These are phyloP conservation scores for Neurospora hispaniola DNA, from an alignment of 495 filamentous ascomycete genomes.

Conservation along the genomic window DNA sequence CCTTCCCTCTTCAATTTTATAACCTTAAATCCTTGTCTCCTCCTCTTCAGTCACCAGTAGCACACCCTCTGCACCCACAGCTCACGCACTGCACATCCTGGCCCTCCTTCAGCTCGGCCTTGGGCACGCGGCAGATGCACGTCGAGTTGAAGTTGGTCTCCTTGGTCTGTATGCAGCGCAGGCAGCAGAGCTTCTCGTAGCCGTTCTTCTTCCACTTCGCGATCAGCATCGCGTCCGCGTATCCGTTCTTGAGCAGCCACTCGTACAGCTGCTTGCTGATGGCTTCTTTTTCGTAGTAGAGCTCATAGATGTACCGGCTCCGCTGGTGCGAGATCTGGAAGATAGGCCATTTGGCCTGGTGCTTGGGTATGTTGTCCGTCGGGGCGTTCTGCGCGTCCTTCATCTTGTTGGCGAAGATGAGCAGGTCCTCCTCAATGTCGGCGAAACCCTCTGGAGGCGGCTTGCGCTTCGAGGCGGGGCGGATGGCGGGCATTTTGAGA, in stretches of 20 bases:
- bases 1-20: neutral
- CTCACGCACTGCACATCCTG: slow-evolving; percentile 90
- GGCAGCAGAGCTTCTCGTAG: slow-evolving; percentile 96
- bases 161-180: slow-evolving; percentile 95
- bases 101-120: slow-evolving; percentile 81
- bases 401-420: slow-evolving; percentile 97
- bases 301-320: slow-evolving; percentile 86
- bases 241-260: slow-evolving; percentile 92
- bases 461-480: slow-evolving; percentile 68
- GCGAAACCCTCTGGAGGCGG: slow-evolving; percentile 90
- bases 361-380: slow-evolving; percentile 45
- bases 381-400: slow-evolving; percentile 84
- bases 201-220: slow-evolving; percentile 99
- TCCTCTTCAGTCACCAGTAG: slow-evolving; percentile 61
- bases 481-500: slow-evolving; percentile 68
- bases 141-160: slow-evolving; percentile 98
- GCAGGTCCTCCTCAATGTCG: slow-evolving; percentile 91
- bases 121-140: slow-evolving; percentile 93
- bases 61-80: slow-evolving; percentile 88
- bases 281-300: slow-evolving; percentile 96
- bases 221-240: slow-evolving; percentile 89
- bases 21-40: neutral
- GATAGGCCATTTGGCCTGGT: slow-evolving; percentile 91
- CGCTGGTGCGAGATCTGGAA: slow-evolving; percentile 97
- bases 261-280: slow-evolving; percentile 88